Percentiles rank a stretch among this genome's conserved stretches.
Conservation (phyloP, 2,329 filamentous ascomycete genomes). For the Chrysoporthe puriensis region DNA sequence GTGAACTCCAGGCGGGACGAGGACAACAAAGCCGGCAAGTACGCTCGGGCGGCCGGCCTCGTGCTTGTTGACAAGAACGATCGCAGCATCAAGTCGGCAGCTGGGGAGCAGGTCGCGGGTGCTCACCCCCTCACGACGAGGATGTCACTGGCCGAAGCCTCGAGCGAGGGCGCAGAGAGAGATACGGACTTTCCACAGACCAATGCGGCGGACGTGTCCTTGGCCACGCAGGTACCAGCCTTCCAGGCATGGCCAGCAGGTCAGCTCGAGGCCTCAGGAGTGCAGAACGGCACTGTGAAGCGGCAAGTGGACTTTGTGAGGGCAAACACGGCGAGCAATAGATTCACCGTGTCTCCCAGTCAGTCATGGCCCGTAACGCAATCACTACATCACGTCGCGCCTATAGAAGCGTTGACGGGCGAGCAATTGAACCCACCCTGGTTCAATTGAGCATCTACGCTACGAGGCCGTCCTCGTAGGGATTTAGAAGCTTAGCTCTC, state of each 20-base stretch:
- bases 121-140: neutral
- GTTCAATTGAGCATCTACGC: no score
- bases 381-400: neutral
- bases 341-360: neutral
- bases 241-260: neutral
- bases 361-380: neutral
- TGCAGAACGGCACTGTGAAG: neutral
- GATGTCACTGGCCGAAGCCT: neutral
- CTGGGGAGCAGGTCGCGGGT: neutral
- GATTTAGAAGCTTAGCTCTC: no score
- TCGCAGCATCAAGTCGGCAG: neutral
- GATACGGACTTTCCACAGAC: neutral
- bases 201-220: neutral
- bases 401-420: no score
- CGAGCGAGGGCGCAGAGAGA: neutral
- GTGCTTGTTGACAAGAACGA: neutral
- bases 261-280: neutral
- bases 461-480: no score
- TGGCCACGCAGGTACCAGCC: neutral
- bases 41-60: neutral
- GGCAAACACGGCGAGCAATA: neutral
- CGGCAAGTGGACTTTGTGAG: neutral
- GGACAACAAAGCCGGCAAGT: slow-evolving; percentile 1
- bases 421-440: no score
- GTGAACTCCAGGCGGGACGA: neutral